Percentiles rank a stretch among this genome's conserved stretches.
Evolutionary conservation across 345 rosid species (phyloP).

Genomic region (Eucalyptus pauciflora): DNA sequence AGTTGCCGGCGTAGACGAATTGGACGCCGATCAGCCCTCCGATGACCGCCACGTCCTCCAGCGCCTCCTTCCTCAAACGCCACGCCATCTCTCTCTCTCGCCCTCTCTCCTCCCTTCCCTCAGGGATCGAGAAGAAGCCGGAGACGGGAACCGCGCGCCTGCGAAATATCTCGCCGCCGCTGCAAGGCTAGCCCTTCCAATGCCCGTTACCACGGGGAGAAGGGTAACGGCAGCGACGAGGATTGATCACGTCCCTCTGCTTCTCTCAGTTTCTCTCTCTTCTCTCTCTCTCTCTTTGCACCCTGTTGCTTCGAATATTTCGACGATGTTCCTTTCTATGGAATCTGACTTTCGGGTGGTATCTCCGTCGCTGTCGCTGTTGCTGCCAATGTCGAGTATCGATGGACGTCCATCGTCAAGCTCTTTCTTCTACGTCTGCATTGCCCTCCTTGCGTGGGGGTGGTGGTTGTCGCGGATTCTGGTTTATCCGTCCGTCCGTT

Average conservation of each 20-base stretch:
- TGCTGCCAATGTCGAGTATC: background rate
- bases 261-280: background rate
- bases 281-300: background rate
- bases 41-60: slow-evolving; percentile 45
- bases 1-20: slow-evolving; percentile 66
- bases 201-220: background rate
- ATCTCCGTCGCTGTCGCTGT: background rate
- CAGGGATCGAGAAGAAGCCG: background rate
- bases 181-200: background rate
- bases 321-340: background rate
- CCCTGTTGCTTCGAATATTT: background rate
- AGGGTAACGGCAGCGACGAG: background rate
- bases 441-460: background rate
- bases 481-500: background rate
- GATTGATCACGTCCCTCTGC: background rate
- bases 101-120: background rate
- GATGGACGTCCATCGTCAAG: background rate
- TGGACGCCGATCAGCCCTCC: slow-evolving; percentile 66
- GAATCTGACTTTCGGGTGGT: background rate
- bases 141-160: background rate
- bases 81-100: background rate
- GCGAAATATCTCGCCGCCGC: background rate
- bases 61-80: background rate
- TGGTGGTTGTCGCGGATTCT: background rate
- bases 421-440: background rate